Percentiles rank a stretch among this genome's conserved stretches.
Conservation (phyloP, 345 rosid genomes). For the Rhodamnia argentea region DNA sequence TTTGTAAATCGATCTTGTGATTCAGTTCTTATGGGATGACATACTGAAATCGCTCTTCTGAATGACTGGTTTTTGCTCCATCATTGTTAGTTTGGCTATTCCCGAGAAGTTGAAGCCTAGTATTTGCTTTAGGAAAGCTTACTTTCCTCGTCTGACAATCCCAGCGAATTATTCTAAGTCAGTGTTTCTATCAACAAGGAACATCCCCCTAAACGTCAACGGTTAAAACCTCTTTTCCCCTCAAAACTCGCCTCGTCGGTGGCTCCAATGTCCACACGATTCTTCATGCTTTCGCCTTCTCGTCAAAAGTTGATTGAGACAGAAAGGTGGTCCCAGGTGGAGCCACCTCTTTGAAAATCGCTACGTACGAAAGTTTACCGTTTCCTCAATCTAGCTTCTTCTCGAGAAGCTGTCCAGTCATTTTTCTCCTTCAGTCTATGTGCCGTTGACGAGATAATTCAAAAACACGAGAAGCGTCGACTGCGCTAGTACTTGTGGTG, state of each 20-base stretch:
- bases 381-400: background rate
- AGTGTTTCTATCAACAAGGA: background rate
- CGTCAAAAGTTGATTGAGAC: background rate
- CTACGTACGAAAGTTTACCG: background rate
- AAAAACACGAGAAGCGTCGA: background rate
- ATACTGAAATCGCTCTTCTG: background rate
- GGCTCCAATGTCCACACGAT: background rate
- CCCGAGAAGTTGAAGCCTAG: no score
- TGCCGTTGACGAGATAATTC: background rate
- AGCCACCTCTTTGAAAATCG: background rate
- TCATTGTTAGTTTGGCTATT: no score
- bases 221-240: background rate
- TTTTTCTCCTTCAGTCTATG: background rate
- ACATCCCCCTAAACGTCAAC: background rate
- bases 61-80: background rate
- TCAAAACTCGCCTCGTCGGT: background rate
- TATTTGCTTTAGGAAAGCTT: background rate
- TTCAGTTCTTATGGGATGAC: background rate
- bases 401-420: background rate
- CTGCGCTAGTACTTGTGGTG: background rate
- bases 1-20: background rate
- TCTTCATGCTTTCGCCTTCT: background rate
- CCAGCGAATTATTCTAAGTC: background rate
- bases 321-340: background rate
- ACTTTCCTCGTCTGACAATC: background rate